Conservation (phyloP, 495 filamentous ascomycete genomes). For the Penicillium silybi region DNA sequence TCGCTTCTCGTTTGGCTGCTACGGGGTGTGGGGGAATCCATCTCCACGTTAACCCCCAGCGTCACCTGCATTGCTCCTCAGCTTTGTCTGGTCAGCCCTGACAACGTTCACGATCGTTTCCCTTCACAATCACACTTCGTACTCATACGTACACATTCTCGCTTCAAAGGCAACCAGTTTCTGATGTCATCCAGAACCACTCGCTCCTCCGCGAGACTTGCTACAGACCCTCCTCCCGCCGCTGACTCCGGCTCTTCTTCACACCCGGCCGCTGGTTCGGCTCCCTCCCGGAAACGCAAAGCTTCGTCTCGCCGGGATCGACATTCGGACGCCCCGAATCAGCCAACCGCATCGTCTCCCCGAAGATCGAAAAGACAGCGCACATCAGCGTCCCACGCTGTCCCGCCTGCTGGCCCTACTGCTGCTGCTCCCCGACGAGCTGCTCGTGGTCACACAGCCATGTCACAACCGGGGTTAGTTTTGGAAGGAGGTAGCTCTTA, state of each 20-base stretch:
- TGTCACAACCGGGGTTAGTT: conserved; percentile 80
- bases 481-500: background rate
- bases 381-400: conserved; percentile 34
- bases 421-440: conserved; percentile 50
- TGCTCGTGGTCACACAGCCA: conserved; percentile 63
- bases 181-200: conserved; percentile 86
- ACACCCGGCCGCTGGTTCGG: conserved; percentile 37
- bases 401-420: conserved; percentile 41
- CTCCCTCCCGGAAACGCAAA: conserved; percentile 55
- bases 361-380: conserved; percentile 44
- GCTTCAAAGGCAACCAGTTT: conserved; percentile 27
- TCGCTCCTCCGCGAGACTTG: conserved; percentile 73
- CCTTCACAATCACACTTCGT: conserved; percentile 4
- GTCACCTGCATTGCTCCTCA: background rate
- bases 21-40: background rate
- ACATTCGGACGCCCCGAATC: conserved; percentile 35
- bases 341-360: conserved; percentile 37
- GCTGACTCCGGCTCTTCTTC: conserved; percentile 33
- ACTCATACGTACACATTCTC: conserved; percentile 1
- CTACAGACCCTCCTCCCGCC: conserved; percentile 53
- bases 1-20: background rate
- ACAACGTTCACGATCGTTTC: background rate
- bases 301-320: conserved; percentile 41
- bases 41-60: background rate
- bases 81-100: background rate